Base-by-base conservation (phyloP, 352 stramenopile species). In the Saprolegnia diclina region DNA sequence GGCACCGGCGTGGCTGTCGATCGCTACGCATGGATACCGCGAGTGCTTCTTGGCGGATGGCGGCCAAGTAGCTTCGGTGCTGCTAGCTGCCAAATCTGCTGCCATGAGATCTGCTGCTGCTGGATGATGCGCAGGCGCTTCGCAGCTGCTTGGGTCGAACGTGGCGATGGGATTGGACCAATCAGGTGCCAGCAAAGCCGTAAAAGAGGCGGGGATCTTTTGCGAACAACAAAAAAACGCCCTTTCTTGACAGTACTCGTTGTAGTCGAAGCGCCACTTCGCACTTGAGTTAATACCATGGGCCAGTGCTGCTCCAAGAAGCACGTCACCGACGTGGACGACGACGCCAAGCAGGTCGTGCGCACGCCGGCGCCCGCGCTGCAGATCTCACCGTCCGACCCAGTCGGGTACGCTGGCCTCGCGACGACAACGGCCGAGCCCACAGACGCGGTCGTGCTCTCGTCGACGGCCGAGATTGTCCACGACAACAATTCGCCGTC, bases 261-360 rank as follows among this genome's bases (percentile, higher is more conserved):
- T 24, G 55, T 48, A 10, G 32, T 26, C 4, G 14, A 61, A 10
- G 19, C 53, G 53, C 29, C 53, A 48, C 35, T 61, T 61, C 22
- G 26, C 22, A 37, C 38, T 29, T 29, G 53, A 37, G 4, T 61
- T 29, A 16, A 6, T 40, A 3, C 35, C 55, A 66, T 66, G 57
- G 57, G 57, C 3, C 57, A 66, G n/a, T 66, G 57, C 57, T 66
- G 57, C 44, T 66, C 57, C 14, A 66, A 66, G 57, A 40, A 42
- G 14, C 57, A 48, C 10, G 57, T 54, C 16, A 32, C 53, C 40
- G 29, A 66, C 35, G 57, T 35, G 6, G 44, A 37, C 6, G 37
- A 66, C n/a, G 16, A 18, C 18, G n/a, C n/a, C 42, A 66, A 66
- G 57, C 44, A 40, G 2, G 5, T 24, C 24, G 29, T 22, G 40